Conservation (phyloP, 1,284 basidiomycete genomes). For the Heterobasidion irregulare region DNA sequence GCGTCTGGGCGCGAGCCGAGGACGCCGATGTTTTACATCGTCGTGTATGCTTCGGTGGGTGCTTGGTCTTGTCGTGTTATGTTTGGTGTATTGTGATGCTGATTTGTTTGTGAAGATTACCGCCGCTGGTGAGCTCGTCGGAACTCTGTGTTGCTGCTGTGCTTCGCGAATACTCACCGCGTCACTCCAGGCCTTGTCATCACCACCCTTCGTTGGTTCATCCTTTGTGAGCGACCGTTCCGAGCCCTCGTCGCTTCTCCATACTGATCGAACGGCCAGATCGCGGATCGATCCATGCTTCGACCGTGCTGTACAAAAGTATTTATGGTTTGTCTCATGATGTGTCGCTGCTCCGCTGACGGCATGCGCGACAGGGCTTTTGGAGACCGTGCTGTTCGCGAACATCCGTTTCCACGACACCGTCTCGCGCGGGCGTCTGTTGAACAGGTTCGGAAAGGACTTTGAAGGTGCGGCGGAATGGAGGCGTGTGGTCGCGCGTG, state of each 20-base stretch:
- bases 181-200: constrained; percentile 47
- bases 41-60: constrained; percentile 62
- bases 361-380: constrained; percentile 38
- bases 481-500: background rate
- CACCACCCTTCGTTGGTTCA: constrained; percentile 58
- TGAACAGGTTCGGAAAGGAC: constrained; percentile 92
- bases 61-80: background rate
- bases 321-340: constrained; percentile 21
- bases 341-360: background rate
- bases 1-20: constrained; percentile 26
- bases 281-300: constrained; percentile 62
- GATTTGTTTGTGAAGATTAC: constrained; percentile 26
- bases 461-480: constrained; percentile 60
- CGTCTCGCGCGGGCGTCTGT: constrained; percentile 74
- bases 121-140: constrained; percentile 23
- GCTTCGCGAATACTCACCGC: background rate
- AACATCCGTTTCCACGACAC: constrained; percentile 94
- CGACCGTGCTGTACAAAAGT: constrained; percentile 64
- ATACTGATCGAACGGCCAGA: constrained; percentile 27
- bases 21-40: constrained; percentile 66
- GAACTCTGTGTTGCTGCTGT: background rate
- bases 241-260: constrained; percentile 2
- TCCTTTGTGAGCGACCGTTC: constrained; percentile 40
- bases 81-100: constrained; percentile 5
- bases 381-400: constrained; percentile 84